Base-by-base conservation (phyloP, 2,329 filamentous ascomycete genomes). In the Torrubiellomyces zombiae region DNA sequence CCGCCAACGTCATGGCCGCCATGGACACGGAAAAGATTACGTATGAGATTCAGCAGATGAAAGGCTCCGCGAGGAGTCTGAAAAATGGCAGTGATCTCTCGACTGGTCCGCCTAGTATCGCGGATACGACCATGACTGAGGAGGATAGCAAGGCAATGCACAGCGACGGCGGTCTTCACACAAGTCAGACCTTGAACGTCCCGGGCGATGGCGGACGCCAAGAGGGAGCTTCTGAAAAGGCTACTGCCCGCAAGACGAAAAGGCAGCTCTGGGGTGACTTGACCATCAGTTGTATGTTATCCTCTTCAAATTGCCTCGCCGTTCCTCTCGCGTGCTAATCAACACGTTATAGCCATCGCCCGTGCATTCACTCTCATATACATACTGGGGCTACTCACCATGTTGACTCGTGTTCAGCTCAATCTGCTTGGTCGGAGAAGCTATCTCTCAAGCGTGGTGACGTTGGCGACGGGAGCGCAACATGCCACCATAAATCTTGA, bases 251-350 rank as follows among this genome's bases (percentile, higher is more conserved):
- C 37, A 85, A 76, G 55, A 82, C 74, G 32, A 95, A 95, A 63
- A 70, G 80, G 24, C 85, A 95, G 55, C 60, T 98, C 21, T 98
- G 89, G 89, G 85, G 91, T 48, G 86, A 98, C 45, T 67, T 98
- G 51, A 94, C 92, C 44, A 93, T 95, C 38, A 83, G 76, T 54
- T 85, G 83, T 91, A 55, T 46, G 76, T 59, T 18, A 12, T 18
- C 20, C n/a, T 19, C 16, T 29, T 11, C 27, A 22, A 21, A 29
- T 21, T 14, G 13, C 15, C 14, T 24, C 11, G 14, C 15, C n/a
- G 15, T 13, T 12, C 11, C n/a, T 20, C 13, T 16, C 14, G n/a
- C 14, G 12, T 16, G 11, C 9, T 20, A 8, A n/a, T 21, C 20
- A 7, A 14, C 8, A 2, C 11, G 16, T 16, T 19, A 12, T 9